phyloP scores from a whole-genome alignment of 108 stramenopile species.

The Nitzschia inconspicua region DNA sequence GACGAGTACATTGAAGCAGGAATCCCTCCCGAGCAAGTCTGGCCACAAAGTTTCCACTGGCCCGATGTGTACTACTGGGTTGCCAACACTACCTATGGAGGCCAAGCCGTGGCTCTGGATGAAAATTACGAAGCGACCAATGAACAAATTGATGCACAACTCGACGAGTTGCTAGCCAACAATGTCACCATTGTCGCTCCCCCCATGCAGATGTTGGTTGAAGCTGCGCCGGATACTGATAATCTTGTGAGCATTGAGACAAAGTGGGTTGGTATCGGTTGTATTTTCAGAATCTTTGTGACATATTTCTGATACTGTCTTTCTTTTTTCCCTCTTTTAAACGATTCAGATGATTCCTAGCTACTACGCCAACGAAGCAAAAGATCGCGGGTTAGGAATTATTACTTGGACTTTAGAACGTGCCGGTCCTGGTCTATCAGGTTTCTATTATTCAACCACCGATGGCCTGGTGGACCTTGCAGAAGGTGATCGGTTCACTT shows the following conservation, averaged over 20 bases:
- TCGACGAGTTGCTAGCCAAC: slow-evolving; percentile 17
- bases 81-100: slow-evolving; percentile 50
- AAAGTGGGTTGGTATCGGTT: too few relatives aligned
- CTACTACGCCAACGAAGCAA: slow-evolving; percentile 39
- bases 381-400: slow-evolving; percentile 44
- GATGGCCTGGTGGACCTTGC: slow-evolving; percentile 14
- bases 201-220: slow-evolving; percentile 46
- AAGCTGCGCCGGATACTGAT: slow-evolving; percentile 1
- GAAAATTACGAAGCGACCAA: slow-evolving; percentile 20
- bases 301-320: too few relatives aligned
- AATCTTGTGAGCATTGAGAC: background rate
- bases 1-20: slow-evolving; percentile 63
- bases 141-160: slow-evolving; percentile 14
- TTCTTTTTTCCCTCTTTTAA: background rate
- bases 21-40: slow-evolving; percentile 45
- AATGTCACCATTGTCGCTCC: slow-evolving; percentile 65
- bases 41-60: slow-evolving; percentile 55
- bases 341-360: slow-evolving; percentile 11
- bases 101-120: slow-evolving; percentile 56
- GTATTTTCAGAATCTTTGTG: too few relatives aligned
- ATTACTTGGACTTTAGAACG: slow-evolving; percentile 79
- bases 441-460: slow-evolving; percentile 40
- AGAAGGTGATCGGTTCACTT: slow-evolving; percentile 44
- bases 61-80: slow-evolving; percentile 55
- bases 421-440: slow-evolving; percentile 34